Conservation (phyloP, 2,329 filamentous ascomycete species). For the Aurifilum marmelostoma region DNA sequence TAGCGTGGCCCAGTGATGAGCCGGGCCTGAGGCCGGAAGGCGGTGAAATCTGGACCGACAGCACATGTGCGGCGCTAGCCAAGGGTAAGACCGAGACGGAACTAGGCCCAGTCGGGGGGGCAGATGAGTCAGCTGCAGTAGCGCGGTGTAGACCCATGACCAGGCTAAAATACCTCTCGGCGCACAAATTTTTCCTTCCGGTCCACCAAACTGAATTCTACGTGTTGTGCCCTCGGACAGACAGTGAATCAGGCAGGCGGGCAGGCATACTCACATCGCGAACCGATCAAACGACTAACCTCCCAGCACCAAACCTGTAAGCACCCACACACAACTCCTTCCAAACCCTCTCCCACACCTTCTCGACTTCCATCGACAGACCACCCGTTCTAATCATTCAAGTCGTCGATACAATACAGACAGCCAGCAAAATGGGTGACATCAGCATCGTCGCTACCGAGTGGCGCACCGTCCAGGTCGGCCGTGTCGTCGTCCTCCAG, state of each 20-base stretch:
- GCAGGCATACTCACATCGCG: slow-evolving; percentile 15
- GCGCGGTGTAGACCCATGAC: not conserved
- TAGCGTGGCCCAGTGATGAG: too few species aligned
- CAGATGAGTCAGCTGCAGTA: not conserved
- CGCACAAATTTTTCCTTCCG: slow-evolving; percentile 14
- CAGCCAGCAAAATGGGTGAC: slow-evolving; percentile 77
- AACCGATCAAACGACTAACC: slow-evolving; percentile 19
- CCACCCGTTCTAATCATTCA: slow-evolving; percentile 33
- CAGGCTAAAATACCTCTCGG: slow-evolving; percentile 7
- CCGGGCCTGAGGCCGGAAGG: not conserved
- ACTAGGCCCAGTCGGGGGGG: not conserved
- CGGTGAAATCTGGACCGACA: not conserved
- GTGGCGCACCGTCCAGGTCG: slow-evolving; percentile 98
- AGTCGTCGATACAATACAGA: slow-evolving; percentile 45
- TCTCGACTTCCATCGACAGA: slow-evolving; percentile 11
- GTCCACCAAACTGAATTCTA: slow-evolving; percentile 13
- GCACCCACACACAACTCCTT: slow-evolving; percentile 7
- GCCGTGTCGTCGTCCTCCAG: slow-evolving; percentile 93
- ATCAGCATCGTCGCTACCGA: slow-evolving; percentile 79
- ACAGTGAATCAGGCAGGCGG: slow-evolving; percentile 5
- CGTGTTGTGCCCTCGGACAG: not conserved
- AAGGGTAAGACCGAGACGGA: not conserved
- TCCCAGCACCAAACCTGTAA: slow-evolving; percentile 19
- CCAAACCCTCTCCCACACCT: not conserved
- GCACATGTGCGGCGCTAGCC: not conserved